A percentile compares a stretch with the other conserved stretches of the same genome.
phyloP scores from a whole-genome alignment of 2,329 filamentous ascomycete species.

The Aspergillus pseudoviridinutans region DNA sequence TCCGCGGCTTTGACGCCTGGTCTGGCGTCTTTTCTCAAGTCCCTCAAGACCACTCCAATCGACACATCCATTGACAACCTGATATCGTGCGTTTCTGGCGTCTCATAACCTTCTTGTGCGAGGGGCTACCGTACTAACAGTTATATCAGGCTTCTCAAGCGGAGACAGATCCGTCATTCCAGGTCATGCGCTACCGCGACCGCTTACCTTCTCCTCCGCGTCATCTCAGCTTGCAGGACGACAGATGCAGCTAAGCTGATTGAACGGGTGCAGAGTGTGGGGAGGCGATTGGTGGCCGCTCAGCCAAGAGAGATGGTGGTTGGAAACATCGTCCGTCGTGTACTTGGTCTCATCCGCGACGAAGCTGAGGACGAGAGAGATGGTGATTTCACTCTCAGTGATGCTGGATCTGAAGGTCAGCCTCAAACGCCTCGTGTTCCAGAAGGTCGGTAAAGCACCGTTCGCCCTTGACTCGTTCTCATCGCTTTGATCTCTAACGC shows the following conservation, averaged over 20 bases:
- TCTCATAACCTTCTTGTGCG: constrained; percentile 3
- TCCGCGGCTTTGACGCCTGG: constrained; percentile 62
- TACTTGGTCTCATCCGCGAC: constrained; percentile 85
- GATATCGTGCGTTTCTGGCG: constrained; percentile 61
- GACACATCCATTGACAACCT: constrained; percentile 81
- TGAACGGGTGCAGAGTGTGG: constrained; percentile 72
- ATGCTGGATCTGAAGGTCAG: constrained; percentile 55
- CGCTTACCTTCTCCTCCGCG: constrained; percentile 78
- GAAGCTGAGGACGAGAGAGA: constrained; percentile 80
- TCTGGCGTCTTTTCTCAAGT: constrained; percentile 73
- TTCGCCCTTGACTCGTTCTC: neutral
- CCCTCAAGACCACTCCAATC: constrained; percentile 68
- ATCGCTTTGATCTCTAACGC: constrained; percentile 8
- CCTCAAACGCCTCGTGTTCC: constrained; percentile 38
- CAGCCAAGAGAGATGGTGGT: constrained; percentile 89
- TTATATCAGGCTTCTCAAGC: constrained; percentile 69
- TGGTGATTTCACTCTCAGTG: constrained; percentile 56
- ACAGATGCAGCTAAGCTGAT: constrained; percentile 74
- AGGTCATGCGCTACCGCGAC: constrained; percentile 89
- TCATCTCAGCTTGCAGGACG: constrained; percentile 78
- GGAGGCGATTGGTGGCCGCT: constrained; percentile 71
- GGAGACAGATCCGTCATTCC: constrained; percentile 82
- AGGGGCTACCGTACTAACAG: constrained; percentile 13
- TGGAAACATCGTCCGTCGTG: constrained; percentile 87
- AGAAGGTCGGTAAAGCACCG: constrained; percentile 28